A percentile compares a stretch with the other conserved stretches of the same genome.
phyloP scores from a whole-genome alignment of 2,329 filamentous ascomycete genomes.

The Parastagonospora nodorum region DNA sequence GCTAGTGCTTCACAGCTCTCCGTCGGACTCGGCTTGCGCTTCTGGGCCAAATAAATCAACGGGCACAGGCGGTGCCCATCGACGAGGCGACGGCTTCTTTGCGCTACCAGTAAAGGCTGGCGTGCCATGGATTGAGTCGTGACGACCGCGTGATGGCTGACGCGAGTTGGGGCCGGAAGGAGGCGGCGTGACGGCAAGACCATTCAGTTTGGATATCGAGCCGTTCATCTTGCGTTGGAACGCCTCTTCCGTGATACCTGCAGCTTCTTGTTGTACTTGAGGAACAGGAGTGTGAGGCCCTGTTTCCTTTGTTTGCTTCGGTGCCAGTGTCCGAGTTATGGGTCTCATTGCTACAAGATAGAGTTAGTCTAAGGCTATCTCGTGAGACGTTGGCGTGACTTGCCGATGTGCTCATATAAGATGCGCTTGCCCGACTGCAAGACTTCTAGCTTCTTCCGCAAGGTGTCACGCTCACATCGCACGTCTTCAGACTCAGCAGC shows the following conservation, averaged over 20 bases:
- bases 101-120: neutral
- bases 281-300: neutral
- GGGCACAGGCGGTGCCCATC: neutral
- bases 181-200: conserved; percentile 5
- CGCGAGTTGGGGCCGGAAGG: neutral
- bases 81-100: neutral
- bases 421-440: conserved; percentile 18
- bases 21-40: neutral
- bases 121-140: neutral
- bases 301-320: neutral
- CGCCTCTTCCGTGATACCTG: neutral
- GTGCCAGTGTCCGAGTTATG: neutral
- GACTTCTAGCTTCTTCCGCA: conserved; percentile 18
- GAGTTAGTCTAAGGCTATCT: neutral
- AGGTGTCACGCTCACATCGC: conserved; percentile 11
- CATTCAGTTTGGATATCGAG: neutral
- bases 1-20: neutral
- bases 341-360: conserved; percentile 6
- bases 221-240: neutral
- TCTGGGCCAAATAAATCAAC: too few relatives aligned
- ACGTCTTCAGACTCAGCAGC: conserved; percentile 33
- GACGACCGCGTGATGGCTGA: neutral
- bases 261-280: neutral
- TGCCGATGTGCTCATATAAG: conserved; percentile 21
- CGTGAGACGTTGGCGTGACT: neutral